phyloP scores from a whole-genome alignment of 2,329 filamentous ascomycete species.

The Cucurbitaria berberidis region DNA sequence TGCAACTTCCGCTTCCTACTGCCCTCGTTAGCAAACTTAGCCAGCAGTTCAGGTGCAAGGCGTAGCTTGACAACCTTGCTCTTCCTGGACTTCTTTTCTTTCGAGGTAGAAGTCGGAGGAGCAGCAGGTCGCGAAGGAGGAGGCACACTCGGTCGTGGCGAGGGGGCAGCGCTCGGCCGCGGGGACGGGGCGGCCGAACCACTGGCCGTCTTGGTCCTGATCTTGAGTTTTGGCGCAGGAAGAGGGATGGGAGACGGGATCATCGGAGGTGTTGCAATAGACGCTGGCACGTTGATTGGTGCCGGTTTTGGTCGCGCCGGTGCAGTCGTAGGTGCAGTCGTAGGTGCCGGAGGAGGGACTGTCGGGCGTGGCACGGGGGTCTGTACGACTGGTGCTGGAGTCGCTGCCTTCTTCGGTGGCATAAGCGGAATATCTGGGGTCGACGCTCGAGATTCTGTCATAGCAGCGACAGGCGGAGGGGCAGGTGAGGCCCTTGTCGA shows the following conservation, averaged over 20 bases:
- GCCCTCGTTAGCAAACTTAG: constrained; percentile 15
- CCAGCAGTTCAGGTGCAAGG: constrained; percentile 22
- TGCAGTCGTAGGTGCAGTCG: constrained; percentile 7
- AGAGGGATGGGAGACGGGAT: constrained; percentile 33
- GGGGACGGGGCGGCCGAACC: constrained; percentile 23
- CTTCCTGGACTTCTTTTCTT: constrained; percentile 25
- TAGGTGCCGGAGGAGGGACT: constrained; percentile 3
- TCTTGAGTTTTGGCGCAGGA: constrained; percentile 35
- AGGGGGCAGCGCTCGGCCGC: constrained; percentile 16
- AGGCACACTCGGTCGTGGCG: constrained; percentile 18
- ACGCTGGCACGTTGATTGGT: constrained; percentile 19
- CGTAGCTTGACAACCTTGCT: constrained; percentile 36
- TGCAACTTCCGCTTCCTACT: constrained; percentile 33
- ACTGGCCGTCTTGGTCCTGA: constrained; percentile 31
- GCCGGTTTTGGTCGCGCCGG: constrained; percentile 5
- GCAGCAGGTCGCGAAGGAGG: constrained; percentile 6
- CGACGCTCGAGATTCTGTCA: constrained; percentile 22
- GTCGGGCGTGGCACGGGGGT: constrained; percentile 12
- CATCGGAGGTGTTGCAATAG: constrained; percentile 26
- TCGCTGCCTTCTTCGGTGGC: constrained; percentile 24
- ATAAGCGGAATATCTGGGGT: constrained; percentile 26
- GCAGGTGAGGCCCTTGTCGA: constrained; percentile 25
- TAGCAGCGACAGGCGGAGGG: constrained; percentile 10
- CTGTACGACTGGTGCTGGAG: constrained; percentile 21
- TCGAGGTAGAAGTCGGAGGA: constrained; percentile 7